phyloP scores from a whole-genome alignment of 352 stramenopile species.

The Globisporangium viniferum region DNA sequence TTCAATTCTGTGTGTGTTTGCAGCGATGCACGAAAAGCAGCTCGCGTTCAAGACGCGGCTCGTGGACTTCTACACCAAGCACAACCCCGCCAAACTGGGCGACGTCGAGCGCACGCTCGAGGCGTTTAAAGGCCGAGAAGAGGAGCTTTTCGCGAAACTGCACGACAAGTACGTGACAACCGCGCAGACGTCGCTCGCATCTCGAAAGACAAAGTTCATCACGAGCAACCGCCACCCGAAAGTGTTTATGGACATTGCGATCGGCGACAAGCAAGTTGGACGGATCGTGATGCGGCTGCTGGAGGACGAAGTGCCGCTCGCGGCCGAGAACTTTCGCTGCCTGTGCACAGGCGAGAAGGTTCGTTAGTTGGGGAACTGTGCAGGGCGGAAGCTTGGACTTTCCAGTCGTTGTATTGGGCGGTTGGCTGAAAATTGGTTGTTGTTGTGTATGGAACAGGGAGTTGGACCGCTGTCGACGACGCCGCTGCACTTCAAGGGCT shows the following conservation, averaged over 20 bases:
- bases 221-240: constrained; percentile 71
- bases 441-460: constrained; percentile 15
- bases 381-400: not conserved
- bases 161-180: constrained; percentile 53
- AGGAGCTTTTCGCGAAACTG: constrained; percentile 69
- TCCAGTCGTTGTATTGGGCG: constrained; percentile 11
- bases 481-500: constrained; percentile 81
- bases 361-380: not conserved
- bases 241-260: constrained; percentile 95
- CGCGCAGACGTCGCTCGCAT: constrained; percentile 25
- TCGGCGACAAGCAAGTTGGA: constrained; percentile 76
- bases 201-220: constrained; percentile 46
- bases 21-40: constrained; percentile 6
- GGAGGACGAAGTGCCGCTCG: constrained; percentile 90
- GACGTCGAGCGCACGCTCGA: constrained; percentile 56
- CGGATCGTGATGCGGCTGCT: constrained; percentile 95
- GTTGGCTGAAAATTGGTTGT: not conserved
- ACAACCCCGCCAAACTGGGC: constrained; percentile 59
- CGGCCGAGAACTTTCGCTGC: constrained; percentile 94
- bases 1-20: not conserved
- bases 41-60: constrained; percentile 35
- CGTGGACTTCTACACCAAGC: constrained; percentile 61
- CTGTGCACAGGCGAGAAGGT: constrained; percentile 80
- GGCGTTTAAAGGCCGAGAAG: constrained; percentile 51
- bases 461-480: constrained; percentile 17